phyloP scores from a whole-genome alignment of 2,329 filamentous ascomycete species.

The Penicillium sp. region DNA sequence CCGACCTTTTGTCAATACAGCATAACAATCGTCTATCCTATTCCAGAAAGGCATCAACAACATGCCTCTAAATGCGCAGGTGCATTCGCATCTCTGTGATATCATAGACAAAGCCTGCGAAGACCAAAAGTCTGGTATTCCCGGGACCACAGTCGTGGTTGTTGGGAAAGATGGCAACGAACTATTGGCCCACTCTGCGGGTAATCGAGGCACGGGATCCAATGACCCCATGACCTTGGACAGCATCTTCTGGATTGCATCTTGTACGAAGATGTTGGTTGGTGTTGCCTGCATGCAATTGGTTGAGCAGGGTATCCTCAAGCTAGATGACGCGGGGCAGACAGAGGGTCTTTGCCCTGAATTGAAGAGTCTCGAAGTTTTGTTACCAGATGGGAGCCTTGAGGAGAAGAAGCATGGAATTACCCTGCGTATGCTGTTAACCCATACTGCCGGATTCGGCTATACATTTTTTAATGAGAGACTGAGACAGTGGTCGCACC shows the following conservation, averaged over 20 bases:
- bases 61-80: slow-evolving; percentile 4
- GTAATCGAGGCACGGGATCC: slow-evolving; percentile 33
- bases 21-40: neutral
- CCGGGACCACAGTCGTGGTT: neutral
- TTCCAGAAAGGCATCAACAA: neutral
- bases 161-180: slow-evolving; percentile 5
- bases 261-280: slow-evolving; percentile 50
- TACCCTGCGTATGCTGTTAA: slow-evolving; percentile 59
- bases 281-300: slow-evolving; percentile 51
- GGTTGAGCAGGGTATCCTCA: slow-evolving; percentile 45
- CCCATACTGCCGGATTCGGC: slow-evolving; percentile 57
- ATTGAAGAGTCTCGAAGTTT: slow-evolving; percentile 44
- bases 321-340: slow-evolving; percentile 43
- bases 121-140: slow-evolving; percentile 6
- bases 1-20: too few species aligned
- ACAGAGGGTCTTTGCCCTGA: slow-evolving; percentile 46
- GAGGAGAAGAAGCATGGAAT: slow-evolving; percentile 51
- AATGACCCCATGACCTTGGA: slow-evolving; percentile 49
- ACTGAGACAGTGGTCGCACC: slow-evolving; percentile 50
- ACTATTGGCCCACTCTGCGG: slow-evolving; percentile 1
- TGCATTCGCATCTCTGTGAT: neutral
- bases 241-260: slow-evolving; percentile 58
- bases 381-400: slow-evolving; percentile 37
- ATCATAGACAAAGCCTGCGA: slow-evolving; percentile 15
- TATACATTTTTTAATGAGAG: slow-evolving; percentile 57